Evolutionary conservation across 164 flowering plant species (phyloP), one percentile per base, ranked within the genome.

Genomic region (Pachysandra terminalis): DNA sequence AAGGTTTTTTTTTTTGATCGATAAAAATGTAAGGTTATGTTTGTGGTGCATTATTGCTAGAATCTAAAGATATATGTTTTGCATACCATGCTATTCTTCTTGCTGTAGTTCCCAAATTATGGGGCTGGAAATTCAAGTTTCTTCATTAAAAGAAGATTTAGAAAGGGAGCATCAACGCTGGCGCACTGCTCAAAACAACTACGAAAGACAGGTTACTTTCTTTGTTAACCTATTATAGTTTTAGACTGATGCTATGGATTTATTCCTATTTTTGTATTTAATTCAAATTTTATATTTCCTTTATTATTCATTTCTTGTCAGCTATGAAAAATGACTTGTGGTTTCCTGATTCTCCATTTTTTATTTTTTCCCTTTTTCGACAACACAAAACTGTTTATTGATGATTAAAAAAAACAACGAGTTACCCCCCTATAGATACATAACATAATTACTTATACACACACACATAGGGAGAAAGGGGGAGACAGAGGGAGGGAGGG

Each of bases 131-230:
- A 73, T 84, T 70, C 86, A 85, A 68, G 71, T 88, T 19, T 72
- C 89, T 76, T 71, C 79, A 28, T 58, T 92, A 74, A 89, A 83
- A 70, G 90, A 92, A 56, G 90, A 89, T 72, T 71, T 93, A 81
- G 96, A 86, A 77, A 81, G 71, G 66, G 91, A 88, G 73, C 96
- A 87, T 66, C 81, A 84, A 63, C 81, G 82, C n/a, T 86, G 94
- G 90, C 85, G 80, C 61, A 67, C 86, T 59, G 86, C 99, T 75
- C 97, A 92, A 67, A 81, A 77, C 21, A 95, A 92, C 79, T 95
- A 92, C 81, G 93, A 95, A 73, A 83, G 98, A 87, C 98, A 95
- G 93, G 98, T 93, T 51, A 1, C n/a, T 19, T 59, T 49, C 15
- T 23, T 59, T 37, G 19, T 49, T 51, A 52, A 5, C 19, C 1